Evolutionary conservation across 768 basidiomycete genomes (phyloP).

Genomic region (Hericium rajendrae): DNA sequence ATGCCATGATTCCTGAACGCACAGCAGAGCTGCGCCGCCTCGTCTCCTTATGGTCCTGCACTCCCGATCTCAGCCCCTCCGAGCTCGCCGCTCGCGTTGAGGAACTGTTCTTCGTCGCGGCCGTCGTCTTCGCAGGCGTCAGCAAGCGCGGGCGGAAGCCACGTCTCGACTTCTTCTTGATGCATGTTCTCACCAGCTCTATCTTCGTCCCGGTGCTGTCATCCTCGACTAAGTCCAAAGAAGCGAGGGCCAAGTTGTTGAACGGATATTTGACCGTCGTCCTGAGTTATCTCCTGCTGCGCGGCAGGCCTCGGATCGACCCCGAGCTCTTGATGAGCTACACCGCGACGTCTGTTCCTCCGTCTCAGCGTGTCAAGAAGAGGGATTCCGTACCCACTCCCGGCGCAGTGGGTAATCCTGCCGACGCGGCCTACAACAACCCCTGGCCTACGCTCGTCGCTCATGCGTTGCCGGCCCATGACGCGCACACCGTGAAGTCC

Average conservation of each 20-base stretch:
- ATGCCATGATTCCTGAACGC: constrained; percentile 28
- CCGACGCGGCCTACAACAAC: constrained; percentile 30
- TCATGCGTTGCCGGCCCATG: constrained; percentile 38
- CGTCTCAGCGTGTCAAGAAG: constrained; percentile 18
- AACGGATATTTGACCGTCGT: constrained; percentile 31
- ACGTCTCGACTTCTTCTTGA: constrained; percentile 47
- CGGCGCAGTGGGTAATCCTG: constrained; percentile 26
- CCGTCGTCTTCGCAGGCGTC: constrained; percentile 38
- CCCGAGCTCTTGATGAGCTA: constrained; percentile 37
- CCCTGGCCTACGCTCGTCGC: constrained; percentile 43
- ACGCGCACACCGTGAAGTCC: constrained; percentile 42
- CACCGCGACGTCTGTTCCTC: constrained; percentile 24
- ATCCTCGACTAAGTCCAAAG: constrained; percentile 20
- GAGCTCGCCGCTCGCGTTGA: constrained; percentile 35
- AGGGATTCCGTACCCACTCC: constrained; percentile 9
- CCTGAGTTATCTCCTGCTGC: constrained; percentile 26
- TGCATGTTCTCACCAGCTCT: constrained; percentile 47
- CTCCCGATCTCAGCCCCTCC: constrained; percentile 20
- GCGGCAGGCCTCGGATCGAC: constrained; percentile 48
- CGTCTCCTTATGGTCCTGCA: constrained; percentile 31
- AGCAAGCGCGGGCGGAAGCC: constrained; percentile 37
- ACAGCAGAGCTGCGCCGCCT: constrained; percentile 37
- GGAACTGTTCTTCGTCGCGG: constrained; percentile 39
- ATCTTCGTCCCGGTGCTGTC: constrained; percentile 39
- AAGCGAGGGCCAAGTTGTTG: constrained; percentile 36